A percentile compares a stretch with the other conserved stretches of the same genome.
These are phyloP conservation scores for Potentilla sterilis DNA, from an alignment of 306 rosid species.

Conservation along the genomic window DNA sequence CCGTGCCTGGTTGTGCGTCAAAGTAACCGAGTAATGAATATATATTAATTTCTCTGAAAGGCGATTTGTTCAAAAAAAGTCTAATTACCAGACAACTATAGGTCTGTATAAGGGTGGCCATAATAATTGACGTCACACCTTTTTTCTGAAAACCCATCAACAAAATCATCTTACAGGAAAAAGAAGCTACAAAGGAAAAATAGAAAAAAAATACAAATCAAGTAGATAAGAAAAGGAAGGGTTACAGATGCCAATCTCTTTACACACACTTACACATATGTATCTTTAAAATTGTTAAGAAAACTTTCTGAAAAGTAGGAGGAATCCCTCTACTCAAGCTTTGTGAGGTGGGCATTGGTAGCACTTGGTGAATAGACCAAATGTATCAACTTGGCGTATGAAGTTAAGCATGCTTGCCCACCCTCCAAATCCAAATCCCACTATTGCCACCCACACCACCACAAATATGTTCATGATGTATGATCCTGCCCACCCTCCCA, in stretches of 20 bases:
- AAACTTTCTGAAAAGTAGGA: slow-evolving; percentile 20
- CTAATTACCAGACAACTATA: slow-evolving; percentile 45
- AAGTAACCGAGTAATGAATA: neutral
- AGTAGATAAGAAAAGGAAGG: neutral
- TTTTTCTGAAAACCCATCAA: slow-evolving; percentile 47
- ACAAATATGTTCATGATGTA: slow-evolving; percentile 75
- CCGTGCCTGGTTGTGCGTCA: too few relatives aligned
- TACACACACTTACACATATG: slow-evolving; percentile 60
- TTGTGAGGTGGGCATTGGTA: slow-evolving; percentile 91
- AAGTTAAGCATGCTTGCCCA: slow-evolving; percentile 96
- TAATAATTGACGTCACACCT: slow-evolving; percentile 68
- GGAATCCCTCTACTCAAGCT: slow-evolving; percentile 40
- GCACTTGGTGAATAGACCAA: slow-evolving; percentile 87
- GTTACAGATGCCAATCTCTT: slow-evolving; percentile 65
- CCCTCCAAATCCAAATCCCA: slow-evolving; percentile 98
- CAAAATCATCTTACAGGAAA: slow-evolving; percentile 41
- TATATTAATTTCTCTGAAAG: too few relatives aligned
- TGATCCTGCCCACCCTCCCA: slow-evolving; percentile 89
- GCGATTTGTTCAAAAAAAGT: slow-evolving; percentile 15
- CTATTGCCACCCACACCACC: slow-evolving; percentile 85
- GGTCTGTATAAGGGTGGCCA: slow-evolving; percentile 70
- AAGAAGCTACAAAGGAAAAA: slow-evolving; percentile 8
- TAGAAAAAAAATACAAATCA: slow-evolving; percentile 13
- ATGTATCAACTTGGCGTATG: slow-evolving; percentile 66
- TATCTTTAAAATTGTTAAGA: slow-evolving; percentile 35